phyloP scores from a whole-genome alignment of 306 rosid genomes.

The Herpetospermum pedunculosum region DNA sequence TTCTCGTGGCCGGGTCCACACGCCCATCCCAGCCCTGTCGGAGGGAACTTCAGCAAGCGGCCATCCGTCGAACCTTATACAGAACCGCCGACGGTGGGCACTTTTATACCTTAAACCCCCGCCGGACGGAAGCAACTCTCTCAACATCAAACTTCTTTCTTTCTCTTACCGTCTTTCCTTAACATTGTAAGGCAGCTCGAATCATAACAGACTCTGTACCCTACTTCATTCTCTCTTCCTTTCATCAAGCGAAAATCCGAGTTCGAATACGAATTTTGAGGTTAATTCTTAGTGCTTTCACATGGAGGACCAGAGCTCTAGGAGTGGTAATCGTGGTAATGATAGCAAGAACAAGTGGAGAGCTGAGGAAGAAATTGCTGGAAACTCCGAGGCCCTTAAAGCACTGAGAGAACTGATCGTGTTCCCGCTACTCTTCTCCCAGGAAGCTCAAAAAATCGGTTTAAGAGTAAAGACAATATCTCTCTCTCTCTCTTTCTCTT shows the following conservation, averaged over 20 bases:
- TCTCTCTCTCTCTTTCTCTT: not conserved
- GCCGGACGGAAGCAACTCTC: not conserved
- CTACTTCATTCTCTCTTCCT: not conserved
- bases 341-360: conserved; percentile 21
- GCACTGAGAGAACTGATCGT: conserved; percentile 66
- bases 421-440: conserved; percentile 47
- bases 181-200: not conserved
- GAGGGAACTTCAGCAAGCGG: no score
- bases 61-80: no score
- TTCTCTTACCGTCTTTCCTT: not conserved
- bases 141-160: not conserved
- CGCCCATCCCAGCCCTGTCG: no score
- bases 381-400: conserved; percentile 55
- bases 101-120: no score
- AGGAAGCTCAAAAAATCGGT: conserved; percentile 49
- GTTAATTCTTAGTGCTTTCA: not conserved
- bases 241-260: not conserved
- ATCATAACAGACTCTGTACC: not conserved
- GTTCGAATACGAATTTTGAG: not conserved
- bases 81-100: no score
- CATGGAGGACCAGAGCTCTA: conserved; percentile 24
- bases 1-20: no score
- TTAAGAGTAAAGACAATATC: conserved; percentile 38
- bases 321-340: conserved; percentile 2
- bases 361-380: conserved; percentile 73